These are phyloP conservation scores for Fusarium kyushuense DNA, from an alignment of 2,329 filamentous ascomycete genomes.

Conservation along the genomic window DNA sequence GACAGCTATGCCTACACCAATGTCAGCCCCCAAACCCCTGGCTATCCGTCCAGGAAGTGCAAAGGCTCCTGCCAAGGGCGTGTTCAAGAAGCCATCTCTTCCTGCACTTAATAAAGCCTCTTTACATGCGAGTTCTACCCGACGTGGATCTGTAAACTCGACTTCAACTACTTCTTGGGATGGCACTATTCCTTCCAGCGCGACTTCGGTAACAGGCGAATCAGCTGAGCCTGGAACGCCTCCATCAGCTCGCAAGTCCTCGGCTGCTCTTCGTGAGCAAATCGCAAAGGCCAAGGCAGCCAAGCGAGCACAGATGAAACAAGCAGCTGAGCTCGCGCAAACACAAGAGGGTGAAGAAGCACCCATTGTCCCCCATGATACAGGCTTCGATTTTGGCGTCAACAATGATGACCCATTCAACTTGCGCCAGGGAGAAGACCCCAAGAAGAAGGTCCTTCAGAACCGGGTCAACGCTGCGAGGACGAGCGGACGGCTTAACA, in stretches of 20 bases:
- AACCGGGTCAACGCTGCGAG: constrained; percentile 80
- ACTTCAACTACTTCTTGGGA: constrained; percentile 46
- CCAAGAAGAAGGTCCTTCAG: constrained; percentile 74
- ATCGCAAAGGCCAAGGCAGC: constrained; percentile 94
- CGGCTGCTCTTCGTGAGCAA: constrained; percentile 84
- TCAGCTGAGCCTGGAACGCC: constrained; percentile 37
- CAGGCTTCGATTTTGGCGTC: constrained; percentile 63
- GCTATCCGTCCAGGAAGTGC: constrained; percentile 61
- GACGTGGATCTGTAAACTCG: constrained; percentile 35
- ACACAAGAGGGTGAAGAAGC: constrained; percentile 35
- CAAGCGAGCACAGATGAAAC: constrained; percentile 66
- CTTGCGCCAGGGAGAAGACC: constrained; percentile 67
- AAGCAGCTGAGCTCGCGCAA: constrained; percentile 44
- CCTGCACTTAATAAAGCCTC: constrained; percentile 53
- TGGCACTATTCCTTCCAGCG: constrained; percentile 47
- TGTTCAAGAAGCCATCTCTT: constrained; percentile 68
- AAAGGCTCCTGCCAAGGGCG: constrained; percentile 64
- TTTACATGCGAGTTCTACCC: constrained; percentile 19
- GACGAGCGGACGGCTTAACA: constrained; percentile 84
- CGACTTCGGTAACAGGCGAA: constrained; percentile 24
- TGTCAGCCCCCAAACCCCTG: constrained; percentile 61
- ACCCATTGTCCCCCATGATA: constrained; percentile 61
- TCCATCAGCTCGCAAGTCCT: constrained; percentile 71
- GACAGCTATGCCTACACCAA: constrained; percentile 49
- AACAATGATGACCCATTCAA: constrained; percentile 76